Base-by-base conservation (phyloP, 208 protist species). In the Trypanosoma melophagium region DNA sequence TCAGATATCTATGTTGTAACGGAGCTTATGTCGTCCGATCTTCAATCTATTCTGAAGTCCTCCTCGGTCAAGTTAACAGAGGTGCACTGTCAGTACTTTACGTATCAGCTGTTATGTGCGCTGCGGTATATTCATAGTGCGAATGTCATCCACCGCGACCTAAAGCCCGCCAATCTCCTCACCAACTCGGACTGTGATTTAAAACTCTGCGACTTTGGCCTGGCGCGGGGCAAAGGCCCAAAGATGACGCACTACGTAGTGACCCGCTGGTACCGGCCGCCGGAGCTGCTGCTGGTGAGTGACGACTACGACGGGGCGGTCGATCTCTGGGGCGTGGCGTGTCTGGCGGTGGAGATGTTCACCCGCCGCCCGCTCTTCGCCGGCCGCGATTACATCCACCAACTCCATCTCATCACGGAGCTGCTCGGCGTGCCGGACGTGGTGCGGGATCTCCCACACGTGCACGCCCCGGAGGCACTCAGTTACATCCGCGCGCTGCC, bases 221-320 rank as follows among this genome's bases (percentile, higher is more conserved):
- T 98, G 12, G 83, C 91, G 3, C 74, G 92, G 14, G 79, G 73
- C 8, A 76, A 69, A n/a, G 90, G 83, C 19, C 84, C 79, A 10
- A 90, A 90, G 22, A 97, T 98, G 89, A 98, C 97, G 22, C 81
- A 97, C 42, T 98, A 98, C 70, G 97, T 99, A 19, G 94, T 97
- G 40, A 99, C 98, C 3, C 79, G 98, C 12, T 99, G 97, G 98
- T 99, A 99, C 79, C 81, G 99, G 14, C 91, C 98, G 7, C 99
- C 99, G 8, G 98, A 99, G 84, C 83, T 99, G 42, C 90, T 99
- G 42, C 81, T 99, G 13, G 87, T 90, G 50, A 91, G 84, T 56
- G 79, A 80, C 25, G 56, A 85, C 49, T 99, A 98, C 75, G 89
- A 86, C 52, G 79, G 87, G 44, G 81, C 81, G 22, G 92, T 98